phyloP scores from a whole-genome alignment of 1,139 yeast species.

The Yamadazyma sp. region DNA sequence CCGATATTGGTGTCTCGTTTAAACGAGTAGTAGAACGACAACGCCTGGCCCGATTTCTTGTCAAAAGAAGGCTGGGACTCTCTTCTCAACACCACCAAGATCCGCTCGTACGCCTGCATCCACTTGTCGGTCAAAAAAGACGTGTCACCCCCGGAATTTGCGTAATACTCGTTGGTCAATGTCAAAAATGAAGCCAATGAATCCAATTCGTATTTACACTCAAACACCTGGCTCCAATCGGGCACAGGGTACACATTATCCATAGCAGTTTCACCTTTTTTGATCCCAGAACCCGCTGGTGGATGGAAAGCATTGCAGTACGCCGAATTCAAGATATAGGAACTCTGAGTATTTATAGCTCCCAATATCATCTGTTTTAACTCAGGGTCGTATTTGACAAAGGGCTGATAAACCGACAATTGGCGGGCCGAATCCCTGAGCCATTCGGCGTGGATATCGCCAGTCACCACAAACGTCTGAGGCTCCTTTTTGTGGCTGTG shows the following conservation, averaged over 20 bases:
- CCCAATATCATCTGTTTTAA: slow-evolving; percentile 63
- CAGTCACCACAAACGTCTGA: slow-evolving; percentile 72
- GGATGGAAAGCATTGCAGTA: slow-evolving; percentile 94
- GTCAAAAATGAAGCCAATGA: slow-evolving; percentile 82
- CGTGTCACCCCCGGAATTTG: slow-evolving; percentile 51
- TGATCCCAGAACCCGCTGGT: slow-evolving; percentile 60
- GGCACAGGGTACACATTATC: slow-evolving; percentile 72
- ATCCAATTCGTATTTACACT: slow-evolving; percentile 88
- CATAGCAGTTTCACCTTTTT: slow-evolving; percentile 51
- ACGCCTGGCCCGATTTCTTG: slow-evolving; percentile 51
- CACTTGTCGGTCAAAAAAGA: slow-evolving; percentile 57
- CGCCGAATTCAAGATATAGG: slow-evolving; percentile 60
- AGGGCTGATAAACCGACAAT: slow-evolving; percentile 69
- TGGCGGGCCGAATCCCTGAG: slow-evolving; percentile 85
- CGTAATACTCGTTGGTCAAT: slow-evolving; percentile 67
- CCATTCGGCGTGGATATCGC: slow-evolving; percentile 92
- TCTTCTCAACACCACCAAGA: slow-evolving; percentile 55
- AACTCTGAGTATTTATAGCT: slow-evolving; percentile 78
- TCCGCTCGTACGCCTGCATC: slow-evolving; percentile 56
- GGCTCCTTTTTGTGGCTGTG: slow-evolving; percentile 31
- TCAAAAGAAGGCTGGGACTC: slow-evolving; percentile 68
- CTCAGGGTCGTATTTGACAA: slow-evolving; percentile 49
- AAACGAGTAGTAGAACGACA: slow-evolving; percentile 59
- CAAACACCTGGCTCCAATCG: slow-evolving; percentile 73
- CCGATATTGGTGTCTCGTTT: slow-evolving; percentile 74